Conservation (phyloP, 805 yeast species). For the Hanseniaspora hatyaiensis region DNA sequence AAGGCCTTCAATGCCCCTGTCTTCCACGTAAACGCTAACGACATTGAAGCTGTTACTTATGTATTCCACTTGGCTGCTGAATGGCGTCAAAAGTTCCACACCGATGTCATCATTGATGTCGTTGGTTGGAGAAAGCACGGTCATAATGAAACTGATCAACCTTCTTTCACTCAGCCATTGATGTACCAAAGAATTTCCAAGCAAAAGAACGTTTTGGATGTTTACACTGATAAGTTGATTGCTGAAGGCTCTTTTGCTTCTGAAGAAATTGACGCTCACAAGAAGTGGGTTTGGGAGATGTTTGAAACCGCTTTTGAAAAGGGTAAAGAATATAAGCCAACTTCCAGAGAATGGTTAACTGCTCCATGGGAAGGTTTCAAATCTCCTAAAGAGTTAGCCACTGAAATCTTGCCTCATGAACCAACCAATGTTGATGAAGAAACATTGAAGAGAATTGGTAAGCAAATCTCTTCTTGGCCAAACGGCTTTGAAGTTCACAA, state of each 20-base stretch:
- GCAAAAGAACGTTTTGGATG: slow-evolving; percentile 79
- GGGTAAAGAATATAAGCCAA: slow-evolving; percentile 81
- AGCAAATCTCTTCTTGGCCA: slow-evolving; percentile 71
- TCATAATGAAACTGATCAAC: slow-evolving; percentile 99
- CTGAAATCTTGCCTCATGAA: slow-evolving; percentile 87
- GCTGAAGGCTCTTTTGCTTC: slow-evolving; percentile 80
- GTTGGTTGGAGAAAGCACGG: slow-evolving; percentile 98
- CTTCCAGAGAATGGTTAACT: slow-evolving; percentile 93
- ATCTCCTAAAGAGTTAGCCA: slow-evolving; percentile 91
- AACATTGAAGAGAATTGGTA: slow-evolving; percentile 67
- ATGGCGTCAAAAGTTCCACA: slow-evolving; percentile 93
- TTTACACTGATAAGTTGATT: slow-evolving; percentile 67
- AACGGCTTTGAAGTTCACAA: slow-evolving; percentile 79
- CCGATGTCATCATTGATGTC: slow-evolving; percentile 91
- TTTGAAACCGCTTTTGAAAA: slow-evolving; percentile 83
- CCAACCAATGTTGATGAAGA: slow-evolving; percentile 81
- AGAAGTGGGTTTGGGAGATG: slow-evolving; percentile 92
- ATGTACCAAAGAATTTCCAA: slow-evolving; percentile 88
- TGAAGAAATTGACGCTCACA: slow-evolving; percentile 89
- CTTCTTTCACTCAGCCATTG: slow-evolving; percentile 94
- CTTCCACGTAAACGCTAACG: slow-evolving; percentile 98
- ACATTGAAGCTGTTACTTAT: slow-evolving; percentile 83
- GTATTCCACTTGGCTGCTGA: slow-evolving; percentile 95
- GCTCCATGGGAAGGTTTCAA: slow-evolving; percentile 99
- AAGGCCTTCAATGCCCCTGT: slow-evolving; percentile 95